Evolutionary conservation across 108 stramenopile species (phyloP).

Genomic region (Nitzschia sp.): DNA sequence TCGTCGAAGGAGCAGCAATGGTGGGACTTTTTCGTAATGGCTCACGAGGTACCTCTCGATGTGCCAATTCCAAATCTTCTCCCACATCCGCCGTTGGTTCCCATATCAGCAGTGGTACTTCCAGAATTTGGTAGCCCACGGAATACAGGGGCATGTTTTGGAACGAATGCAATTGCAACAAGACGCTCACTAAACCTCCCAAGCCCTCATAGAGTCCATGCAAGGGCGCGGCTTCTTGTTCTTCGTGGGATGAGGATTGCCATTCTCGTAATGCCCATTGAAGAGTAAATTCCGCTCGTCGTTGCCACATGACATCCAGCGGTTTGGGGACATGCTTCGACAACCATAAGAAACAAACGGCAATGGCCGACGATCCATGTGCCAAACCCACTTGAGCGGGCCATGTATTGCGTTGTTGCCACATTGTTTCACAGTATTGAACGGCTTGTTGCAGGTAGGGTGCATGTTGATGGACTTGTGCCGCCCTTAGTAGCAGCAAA

Average conservation of each 20-base stretch:
- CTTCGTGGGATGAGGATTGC: constrained; percentile 30
- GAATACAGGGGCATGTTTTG: constrained; percentile 8
- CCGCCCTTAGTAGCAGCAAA: constrained; percentile 53
- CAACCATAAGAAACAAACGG: constrained; percentile 63
- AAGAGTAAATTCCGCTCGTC: constrained; percentile 31
- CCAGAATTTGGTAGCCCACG: neutral
- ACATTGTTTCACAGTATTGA: constrained; percentile 47
- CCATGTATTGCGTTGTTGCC: constrained; percentile 41
- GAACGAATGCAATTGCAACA: constrained; percentile 16
- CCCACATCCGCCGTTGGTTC: neutral
- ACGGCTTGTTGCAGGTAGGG: constrained; percentile 48
- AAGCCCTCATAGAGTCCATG: constrained; percentile 57
- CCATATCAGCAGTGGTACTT: neutral
- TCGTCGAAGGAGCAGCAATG: neutral
- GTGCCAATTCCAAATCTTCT: neutral
- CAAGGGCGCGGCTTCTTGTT: neutral
- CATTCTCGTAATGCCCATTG: constrained; percentile 41
- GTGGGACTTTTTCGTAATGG: neutral
- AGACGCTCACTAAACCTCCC: constrained; percentile 39
- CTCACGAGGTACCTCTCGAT: neutral
- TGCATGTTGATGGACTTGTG: constrained; percentile 45
- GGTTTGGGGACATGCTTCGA: neutral
- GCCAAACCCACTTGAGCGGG: constrained; percentile 71
- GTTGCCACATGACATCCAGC: constrained; percentile 29
- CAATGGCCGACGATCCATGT: constrained; percentile 72